Evolutionary conservation across 495 filamentous ascomycete genomes (phyloP), one percentile per base, ranked within the genome.

Genomic region (Trichoderma reesei): DNA sequence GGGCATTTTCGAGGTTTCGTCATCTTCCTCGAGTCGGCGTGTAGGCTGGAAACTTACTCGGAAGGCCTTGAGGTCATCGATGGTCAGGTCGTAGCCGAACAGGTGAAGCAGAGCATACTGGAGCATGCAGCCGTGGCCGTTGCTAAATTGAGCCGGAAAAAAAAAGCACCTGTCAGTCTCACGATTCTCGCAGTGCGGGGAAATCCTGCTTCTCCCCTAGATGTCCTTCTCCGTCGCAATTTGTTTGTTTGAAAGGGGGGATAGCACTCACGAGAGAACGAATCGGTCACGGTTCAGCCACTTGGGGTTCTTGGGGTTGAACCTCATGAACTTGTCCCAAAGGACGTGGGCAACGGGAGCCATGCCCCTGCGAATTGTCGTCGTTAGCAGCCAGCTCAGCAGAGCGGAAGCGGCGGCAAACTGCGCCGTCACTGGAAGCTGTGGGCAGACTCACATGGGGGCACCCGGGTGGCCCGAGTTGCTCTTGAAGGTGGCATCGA

Each of bases 381-480:
- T 46, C 75, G 73, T 60, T 14, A 44, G 38, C 41, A 37, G 38
- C 31, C 39, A 63, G 7, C 38, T n/a, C 6, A 6, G 20, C 3
- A 39, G 13, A 41, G 38, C 61, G 62, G 60, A 66, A 31, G 38
- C 6, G 14, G 38, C 26, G 67, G 64, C 54, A 63, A 60, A 39
- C 46, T 59, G n/a, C n/a, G n/a, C 56, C 56, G 48, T 61, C 46
- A 41, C 38, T 42, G 44, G 60, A 18, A 62, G 51, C 26, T 16
- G 16, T 48, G 64, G 66, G 63, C 72, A 65, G 60, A 71, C 79
- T 79, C 69, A 82, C 82, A 99, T 99, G 69, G 94, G 94, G 71
- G 94, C 94, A 83, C 94, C 94, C 74, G 94, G 94, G 81, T 99
- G 94, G 73, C 94, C 94, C 68, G 92, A 96, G 83, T 98, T 98